Percentiles rank a stretch among this genome's conserved stretches.
phyloP scores from a whole-genome alignment of 2,329 filamentous ascomycete genomes.

The Epichloe aotearoae region DNA sequence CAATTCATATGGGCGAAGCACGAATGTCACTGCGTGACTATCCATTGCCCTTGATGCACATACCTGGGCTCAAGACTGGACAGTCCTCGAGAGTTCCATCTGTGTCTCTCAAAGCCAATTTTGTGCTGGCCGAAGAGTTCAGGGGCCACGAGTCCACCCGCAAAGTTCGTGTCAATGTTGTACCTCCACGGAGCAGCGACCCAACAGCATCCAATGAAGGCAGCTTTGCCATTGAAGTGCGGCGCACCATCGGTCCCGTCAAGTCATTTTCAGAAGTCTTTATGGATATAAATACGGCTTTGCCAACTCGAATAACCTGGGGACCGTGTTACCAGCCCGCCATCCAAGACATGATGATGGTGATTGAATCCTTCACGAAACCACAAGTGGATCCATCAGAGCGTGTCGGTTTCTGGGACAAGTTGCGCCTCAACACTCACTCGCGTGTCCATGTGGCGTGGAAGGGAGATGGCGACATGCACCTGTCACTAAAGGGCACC shows the following conservation, averaged over 20 bases:
- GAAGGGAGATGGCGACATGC: slow-evolving; percentile 93
- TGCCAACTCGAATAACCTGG: slow-evolving; percentile 92
- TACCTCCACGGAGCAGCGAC: slow-evolving; percentile 52
- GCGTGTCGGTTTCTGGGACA: slow-evolving; percentile 95
- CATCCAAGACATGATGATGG: slow-evolving; percentile 99
- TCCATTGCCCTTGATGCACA: slow-evolving; percentile 79
- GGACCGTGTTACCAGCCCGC: slow-evolving; percentile 94
- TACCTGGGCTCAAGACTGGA: slow-evolving; percentile 66
- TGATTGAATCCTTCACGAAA: slow-evolving; percentile 94
- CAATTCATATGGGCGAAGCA: slow-evolving; percentile 81
- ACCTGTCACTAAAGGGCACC: slow-evolving; percentile 80
- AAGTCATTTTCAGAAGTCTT: slow-evolving; percentile 93
- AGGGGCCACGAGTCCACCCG: slow-evolving; percentile 68
- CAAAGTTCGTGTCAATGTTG: slow-evolving; percentile 68
- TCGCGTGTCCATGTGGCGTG: slow-evolving; percentile 80
- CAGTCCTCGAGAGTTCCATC: slow-evolving; percentile 73
- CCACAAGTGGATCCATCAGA: slow-evolving; percentile 89
- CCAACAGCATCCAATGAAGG: slow-evolving; percentile 41
- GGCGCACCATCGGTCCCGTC: slow-evolving; percentile 82
- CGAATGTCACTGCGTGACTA: slow-evolving; percentile 84
- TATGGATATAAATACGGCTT: slow-evolving; percentile 83
- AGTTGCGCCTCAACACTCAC: slow-evolving; percentile 88
- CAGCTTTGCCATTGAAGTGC: slow-evolving; percentile 72
- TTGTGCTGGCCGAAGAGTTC: slow-evolving; percentile 92
- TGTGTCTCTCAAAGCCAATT: slow-evolving; percentile 74